phyloP scores from a whole-genome alignment of 345 rosid species.

The Gossypium sturtianum region DNA sequence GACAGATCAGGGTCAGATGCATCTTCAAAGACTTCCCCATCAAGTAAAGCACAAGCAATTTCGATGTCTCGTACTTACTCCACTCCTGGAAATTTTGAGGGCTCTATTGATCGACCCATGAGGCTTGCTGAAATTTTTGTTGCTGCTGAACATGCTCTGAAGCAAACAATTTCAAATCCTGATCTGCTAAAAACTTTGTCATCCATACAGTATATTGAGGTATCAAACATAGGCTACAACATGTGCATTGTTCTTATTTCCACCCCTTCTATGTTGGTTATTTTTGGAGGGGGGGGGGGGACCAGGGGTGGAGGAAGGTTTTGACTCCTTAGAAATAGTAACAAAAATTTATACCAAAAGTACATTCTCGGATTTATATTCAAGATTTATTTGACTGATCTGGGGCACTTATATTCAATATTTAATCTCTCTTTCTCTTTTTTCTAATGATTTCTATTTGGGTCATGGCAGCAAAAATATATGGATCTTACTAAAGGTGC shows the following conservation, averaged over 20 bases:
- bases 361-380: not conserved
- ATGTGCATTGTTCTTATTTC: not conserved
- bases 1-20: constrained; percentile 74
- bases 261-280: not conserved
- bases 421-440: not conserved
- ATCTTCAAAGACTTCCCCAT: constrained; percentile 38
- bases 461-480: constrained; percentile 70
- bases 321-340: not conserved
- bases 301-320: not conserved
- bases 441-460: constrained; percentile 11
- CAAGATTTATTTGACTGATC: not conserved
- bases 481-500: constrained; percentile 93
- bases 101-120: constrained; percentile 85
- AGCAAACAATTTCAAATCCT: constrained; percentile 63
- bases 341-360: not conserved
- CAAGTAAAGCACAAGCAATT: constrained; percentile 37
- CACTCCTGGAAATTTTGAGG: constrained; percentile 75
- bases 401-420: not conserved
- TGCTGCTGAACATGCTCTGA: constrained; percentile 86
- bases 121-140: constrained; percentile 93
- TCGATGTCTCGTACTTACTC: constrained; percentile 72
- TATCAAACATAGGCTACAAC: constrained; percentile 21
- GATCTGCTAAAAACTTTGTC: constrained; percentile 67
- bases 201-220: constrained; percentile 84
- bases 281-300: not conserved